phyloP scores from a whole-genome alignment of 352 stramenopile genomes.

The Globisporangium solare region DNA sequence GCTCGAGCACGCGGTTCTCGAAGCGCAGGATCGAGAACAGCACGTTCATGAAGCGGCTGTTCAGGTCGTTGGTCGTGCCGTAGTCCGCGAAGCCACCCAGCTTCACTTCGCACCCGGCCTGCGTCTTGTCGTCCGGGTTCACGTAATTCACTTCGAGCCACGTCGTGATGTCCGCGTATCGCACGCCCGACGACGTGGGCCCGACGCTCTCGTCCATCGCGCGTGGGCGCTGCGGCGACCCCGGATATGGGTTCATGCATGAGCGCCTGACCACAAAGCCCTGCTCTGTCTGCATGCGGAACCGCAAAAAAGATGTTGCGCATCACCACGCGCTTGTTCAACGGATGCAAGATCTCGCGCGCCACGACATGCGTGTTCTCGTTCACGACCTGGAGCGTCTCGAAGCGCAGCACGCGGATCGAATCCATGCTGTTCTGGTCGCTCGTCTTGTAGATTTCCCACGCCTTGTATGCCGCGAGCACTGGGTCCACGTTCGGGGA shows the following conservation, averaged over 20 bases:
- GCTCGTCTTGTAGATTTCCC: conserved; percentile 26
- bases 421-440: conserved; percentile 29
- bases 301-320: conserved; percentile 34
- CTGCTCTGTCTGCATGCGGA: conserved; percentile 27
- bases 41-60: conserved; percentile 29
- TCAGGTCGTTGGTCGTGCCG: conserved; percentile 31
- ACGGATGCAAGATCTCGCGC: conserved; percentile 33
- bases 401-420: conserved; percentile 31
- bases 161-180: conserved; percentile 29
- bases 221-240: neutral
- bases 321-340: conserved; percentile 30
- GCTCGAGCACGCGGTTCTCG: conserved; percentile 28
- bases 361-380: conserved; percentile 30
- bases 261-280: conserved; percentile 30
- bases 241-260: conserved; percentile 27
- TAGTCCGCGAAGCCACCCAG: conserved; percentile 37
- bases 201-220: neutral
- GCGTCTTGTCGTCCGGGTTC: conserved; percentile 21
- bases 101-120: conserved; percentile 23
- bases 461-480: conserved; percentile 20
- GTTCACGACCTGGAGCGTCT: conserved; percentile 40
- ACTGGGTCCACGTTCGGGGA: conserved; percentile 25
- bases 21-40: conserved; percentile 32
- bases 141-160: conserved; percentile 32
- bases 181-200: conserved; percentile 3